Conservation (phyloP, 108 stramenopile genomes). For the Seminavis robusta region DNA sequence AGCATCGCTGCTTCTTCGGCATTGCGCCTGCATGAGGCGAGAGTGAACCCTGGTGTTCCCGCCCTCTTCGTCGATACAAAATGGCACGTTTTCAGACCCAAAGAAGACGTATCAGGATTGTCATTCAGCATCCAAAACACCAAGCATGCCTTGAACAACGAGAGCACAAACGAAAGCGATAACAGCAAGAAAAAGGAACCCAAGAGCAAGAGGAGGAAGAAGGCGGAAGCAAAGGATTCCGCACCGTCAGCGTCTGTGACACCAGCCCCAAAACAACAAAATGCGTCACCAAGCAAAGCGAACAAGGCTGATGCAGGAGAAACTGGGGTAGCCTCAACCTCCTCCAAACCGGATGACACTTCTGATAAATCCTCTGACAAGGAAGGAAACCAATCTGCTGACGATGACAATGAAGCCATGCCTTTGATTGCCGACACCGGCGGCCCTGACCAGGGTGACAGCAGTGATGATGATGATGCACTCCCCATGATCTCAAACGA, state of each 20-base stretch:
- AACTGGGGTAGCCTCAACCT: neutral
- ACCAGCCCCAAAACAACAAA: neutral
- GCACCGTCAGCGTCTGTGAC: neutral
- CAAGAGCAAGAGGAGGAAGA: neutral
- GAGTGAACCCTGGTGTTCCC: neutral
- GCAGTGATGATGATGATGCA: slow-evolving; percentile 11
- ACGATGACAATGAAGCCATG: neutral
- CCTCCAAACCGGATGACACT: neutral
- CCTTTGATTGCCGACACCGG: neutral
- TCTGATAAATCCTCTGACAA: neutral
- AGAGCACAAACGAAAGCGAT: slow-evolving; percentile 6
- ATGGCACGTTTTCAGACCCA: neutral
- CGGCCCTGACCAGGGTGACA: slow-evolving; percentile 9
- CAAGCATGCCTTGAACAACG: neutral
- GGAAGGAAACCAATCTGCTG: neutral
- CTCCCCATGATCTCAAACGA: slow-evolving; percentile 42
- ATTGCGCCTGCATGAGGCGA: neutral
- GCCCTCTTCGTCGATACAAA: neutral
- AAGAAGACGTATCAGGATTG: neutral
- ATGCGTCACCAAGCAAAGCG: neutral
- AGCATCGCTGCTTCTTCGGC: too few relatives aligned
- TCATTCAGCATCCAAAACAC: neutral
- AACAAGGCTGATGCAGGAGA: neutral
- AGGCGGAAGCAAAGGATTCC: neutral
- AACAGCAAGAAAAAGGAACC: neutral